phyloP scores from a whole-genome alignment of 169 alveolate genomes.

The Plasmodium gonderi region DNA sequence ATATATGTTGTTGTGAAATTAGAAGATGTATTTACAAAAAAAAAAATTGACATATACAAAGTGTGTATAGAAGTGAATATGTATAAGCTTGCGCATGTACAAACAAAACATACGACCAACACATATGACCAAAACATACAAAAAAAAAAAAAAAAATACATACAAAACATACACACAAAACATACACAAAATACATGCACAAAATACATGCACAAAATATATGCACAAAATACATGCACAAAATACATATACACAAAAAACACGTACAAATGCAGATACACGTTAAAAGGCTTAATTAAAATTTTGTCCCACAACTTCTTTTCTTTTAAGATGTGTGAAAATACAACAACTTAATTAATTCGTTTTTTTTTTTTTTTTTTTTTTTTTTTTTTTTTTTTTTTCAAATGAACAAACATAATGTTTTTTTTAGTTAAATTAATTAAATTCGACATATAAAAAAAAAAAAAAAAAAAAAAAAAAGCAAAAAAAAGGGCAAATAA shows the following conservation, averaged over 20 bases:
- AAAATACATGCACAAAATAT: too few species aligned
- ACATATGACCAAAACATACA: too few species aligned
- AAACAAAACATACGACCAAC: too few species aligned
- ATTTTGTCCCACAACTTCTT: neutral
- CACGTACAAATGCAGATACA: neutral
- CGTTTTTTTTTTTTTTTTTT: neutral
- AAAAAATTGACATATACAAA: neutral
- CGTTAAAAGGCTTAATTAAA: neutral
- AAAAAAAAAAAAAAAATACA: too few species aligned
- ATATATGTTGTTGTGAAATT: neutral
- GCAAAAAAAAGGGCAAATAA: conserved; percentile 5
- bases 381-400: neutral
- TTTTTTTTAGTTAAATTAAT: neutral
- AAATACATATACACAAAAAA: neutral
- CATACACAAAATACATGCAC: too few species aligned
- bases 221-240: too few species aligned
- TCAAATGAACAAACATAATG: neutral
- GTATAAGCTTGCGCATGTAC: neutral
- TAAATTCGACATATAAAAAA: neutral
- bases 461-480: neutral
- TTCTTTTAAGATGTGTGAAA: conserved; percentile 2
- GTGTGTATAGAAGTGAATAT: neutral
- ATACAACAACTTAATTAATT: neutral
- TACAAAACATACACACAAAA: too few species aligned
- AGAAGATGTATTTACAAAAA: neutral